phyloP scores from a whole-genome alignment of 768 basidiomycete species.

The Harrya chromipes region DNA sequence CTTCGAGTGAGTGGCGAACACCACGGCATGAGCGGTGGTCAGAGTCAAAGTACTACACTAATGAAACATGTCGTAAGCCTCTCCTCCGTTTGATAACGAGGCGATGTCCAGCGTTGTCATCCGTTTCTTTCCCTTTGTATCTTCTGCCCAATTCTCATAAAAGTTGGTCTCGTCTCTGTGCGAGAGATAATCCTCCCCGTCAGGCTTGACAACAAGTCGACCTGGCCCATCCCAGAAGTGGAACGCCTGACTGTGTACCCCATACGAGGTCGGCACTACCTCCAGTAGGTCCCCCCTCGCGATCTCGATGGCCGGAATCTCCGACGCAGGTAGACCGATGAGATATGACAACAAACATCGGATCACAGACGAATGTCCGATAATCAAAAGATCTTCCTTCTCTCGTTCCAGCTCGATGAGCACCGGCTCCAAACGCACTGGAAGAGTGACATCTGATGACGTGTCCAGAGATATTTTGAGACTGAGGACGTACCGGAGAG shows the following conservation, averaged over 20 bases:
- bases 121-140: constrained; percentile 58
- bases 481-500: constrained; percentile 56
- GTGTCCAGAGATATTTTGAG: neutral
- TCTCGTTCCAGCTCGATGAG: constrained; percentile 93
- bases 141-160: constrained; percentile 86
- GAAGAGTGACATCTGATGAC: neutral
- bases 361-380: constrained; percentile 96
- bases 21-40: constrained; percentile 49
- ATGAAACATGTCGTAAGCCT: constrained; percentile 7
- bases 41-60: neutral
- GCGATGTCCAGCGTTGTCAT: constrained; percentile 33
- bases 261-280: constrained; percentile 84
- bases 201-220: constrained; percentile 41
- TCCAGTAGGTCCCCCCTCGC: constrained; percentile 96
- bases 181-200: constrained; percentile 32
- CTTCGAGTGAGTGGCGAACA: constrained; percentile 64
- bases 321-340: constrained; percentile 90
- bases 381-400: constrained; percentile 92
- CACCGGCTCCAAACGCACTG: constrained; percentile 90
- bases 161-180: constrained; percentile 71
- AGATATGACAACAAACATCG: constrained; percentile 92
- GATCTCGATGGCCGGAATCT: constrained; percentile 97
- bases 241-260: constrained; percentile 85
- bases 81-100: constrained; percentile 17
- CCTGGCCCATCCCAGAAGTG: constrained; percentile 93